phyloP scores from a whole-genome alignment of 169 alveolate genomes.

The Neospora caninum region DNA sequence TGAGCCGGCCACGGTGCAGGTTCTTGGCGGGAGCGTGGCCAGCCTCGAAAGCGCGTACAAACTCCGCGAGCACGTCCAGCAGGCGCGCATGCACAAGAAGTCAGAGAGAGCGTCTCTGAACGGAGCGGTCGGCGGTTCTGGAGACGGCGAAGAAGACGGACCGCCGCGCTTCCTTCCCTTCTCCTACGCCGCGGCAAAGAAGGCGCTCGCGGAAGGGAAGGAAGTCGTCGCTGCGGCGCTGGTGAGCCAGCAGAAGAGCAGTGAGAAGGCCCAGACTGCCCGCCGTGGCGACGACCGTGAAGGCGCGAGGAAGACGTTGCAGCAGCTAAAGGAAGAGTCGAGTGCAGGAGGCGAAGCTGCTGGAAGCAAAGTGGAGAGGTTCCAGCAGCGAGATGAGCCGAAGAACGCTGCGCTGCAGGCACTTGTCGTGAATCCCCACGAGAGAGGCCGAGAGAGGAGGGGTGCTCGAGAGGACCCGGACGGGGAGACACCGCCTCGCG shows the following conservation, averaged over 20 bases:
- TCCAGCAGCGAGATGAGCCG: slow-evolving; percentile 9
- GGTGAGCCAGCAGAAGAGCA: neutral
- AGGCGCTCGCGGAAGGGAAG: slow-evolving; percentile 1
- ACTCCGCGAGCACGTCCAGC: slow-evolving; percentile 48
- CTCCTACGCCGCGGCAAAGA: slow-evolving; percentile 49
- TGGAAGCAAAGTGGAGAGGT: slow-evolving; percentile 14
- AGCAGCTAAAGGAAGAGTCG: neutral
- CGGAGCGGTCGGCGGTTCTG: neutral
- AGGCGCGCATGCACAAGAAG: neutral
- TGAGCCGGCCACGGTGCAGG: slow-evolving; percentile 40
- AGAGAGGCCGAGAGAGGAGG: neutral
- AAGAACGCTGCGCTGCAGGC: neutral
- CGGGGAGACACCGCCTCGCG: neutral
- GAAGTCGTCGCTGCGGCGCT: slow-evolving; percentile 25
- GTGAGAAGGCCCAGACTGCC: neutral
- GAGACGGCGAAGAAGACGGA: slow-evolving; percentile 50
- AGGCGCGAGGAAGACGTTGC: neutral
- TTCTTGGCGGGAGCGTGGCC: slow-evolving; percentile 52
- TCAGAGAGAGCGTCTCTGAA: neutral
- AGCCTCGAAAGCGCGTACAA: slow-evolving; percentile 46
- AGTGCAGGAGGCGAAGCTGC: neutral
- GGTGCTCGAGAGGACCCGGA: neutral
- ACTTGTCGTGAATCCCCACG: neutral
- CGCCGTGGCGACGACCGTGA: neutral
- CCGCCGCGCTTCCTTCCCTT: slow-evolving; percentile 66